Base-by-base conservation (phyloP, 768 basidiomycete genomes). In the Bullera alba region DNA sequence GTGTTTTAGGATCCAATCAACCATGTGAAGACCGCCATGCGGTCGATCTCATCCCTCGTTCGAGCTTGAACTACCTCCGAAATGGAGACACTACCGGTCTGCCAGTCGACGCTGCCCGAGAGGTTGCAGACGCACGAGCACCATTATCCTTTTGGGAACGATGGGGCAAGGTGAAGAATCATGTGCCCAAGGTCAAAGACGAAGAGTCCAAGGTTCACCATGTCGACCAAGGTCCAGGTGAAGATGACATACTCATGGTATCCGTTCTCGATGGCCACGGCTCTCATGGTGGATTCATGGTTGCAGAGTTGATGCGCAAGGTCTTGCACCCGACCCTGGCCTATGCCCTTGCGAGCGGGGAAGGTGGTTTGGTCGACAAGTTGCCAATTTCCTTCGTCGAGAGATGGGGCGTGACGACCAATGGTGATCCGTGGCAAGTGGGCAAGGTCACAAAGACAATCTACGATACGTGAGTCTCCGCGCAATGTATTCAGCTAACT, bases 1-100 rank as follows among this genome's bases (percentile, higher is more conserved):
- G 87, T 16, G 79, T 78, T 26, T 75, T 97, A 29, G 77, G 86
- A 1, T 84, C 88, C 2, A 99, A 99, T 65, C 80, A 85, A 52
- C 87, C 90, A 5, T 83, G 95, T 45, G 95, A 99, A 73, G 95
- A 99, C 68, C 83, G 89, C 22, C 79, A 83, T 57, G 80, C 86
- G 4, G 78, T 79, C 53, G 81, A 83, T 50, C 75, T 90, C 55
- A 75, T 93, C 7, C 57, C 42, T 70, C 79, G 56, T 10, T 8
- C 8, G 37, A 21, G 8, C 12, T 21, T 39, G 7, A 8, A 8
- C 8, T 8, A 10, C 12, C 37, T 39, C 10, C n/a, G n/a, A n/a
- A n/a, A n/a, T n/a, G n/a, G n/a, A n/a, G n/a, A n/a, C n/a, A n/a
- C n/a, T n/a, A n/a, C n/a, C n/a, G n/a, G n/a, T n/a, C n/a, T n/a